Evolutionary conservation across 768 basidiomycete genomes (phyloP).

Genomic region (Butyriboletus loyo): DNA sequence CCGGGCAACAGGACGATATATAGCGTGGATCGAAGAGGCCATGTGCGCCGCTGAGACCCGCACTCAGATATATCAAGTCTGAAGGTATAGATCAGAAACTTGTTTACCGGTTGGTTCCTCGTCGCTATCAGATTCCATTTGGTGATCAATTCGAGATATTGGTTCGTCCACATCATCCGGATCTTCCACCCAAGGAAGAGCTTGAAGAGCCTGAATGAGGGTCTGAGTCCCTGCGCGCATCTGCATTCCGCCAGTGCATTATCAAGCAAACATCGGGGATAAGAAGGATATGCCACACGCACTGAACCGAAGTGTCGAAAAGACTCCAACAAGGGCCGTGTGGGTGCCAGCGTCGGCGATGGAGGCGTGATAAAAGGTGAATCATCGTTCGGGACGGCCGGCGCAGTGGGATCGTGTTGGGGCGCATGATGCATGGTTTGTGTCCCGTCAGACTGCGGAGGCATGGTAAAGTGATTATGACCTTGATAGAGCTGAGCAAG

Average conservation of each 20-base stretch:
- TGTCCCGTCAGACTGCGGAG: slow-evolving; percentile 21
- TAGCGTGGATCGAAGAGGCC: slow-evolving; percentile 86
- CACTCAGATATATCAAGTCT: background rate
- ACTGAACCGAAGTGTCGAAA: slow-evolving; percentile 75
- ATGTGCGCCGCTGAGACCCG: slow-evolving; percentile 42
- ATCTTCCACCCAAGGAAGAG: slow-evolving; percentile 72
- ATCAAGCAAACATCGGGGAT: background rate
- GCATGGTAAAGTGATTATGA: slow-evolving; percentile 7
- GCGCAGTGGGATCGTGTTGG: slow-evolving; percentile 5
- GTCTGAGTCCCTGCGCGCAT: slow-evolving; percentile 88
- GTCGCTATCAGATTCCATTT: slow-evolving; percentile 57
- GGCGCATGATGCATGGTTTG: slow-evolving; percentile 2
- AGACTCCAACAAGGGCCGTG: slow-evolving; percentile 46
- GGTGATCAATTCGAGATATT: slow-evolving; percentile 38
- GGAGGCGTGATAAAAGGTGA: slow-evolving; percentile 73
- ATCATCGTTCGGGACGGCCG: slow-evolving; percentile 38
- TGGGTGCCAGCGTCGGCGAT: slow-evolving; percentile 51
- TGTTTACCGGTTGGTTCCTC: slow-evolving; percentile 48
- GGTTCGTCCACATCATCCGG: slow-evolving; percentile 69
- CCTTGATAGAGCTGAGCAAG: slow-evolving; percentile 15
- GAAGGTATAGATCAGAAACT: slow-evolving; percentile 9
- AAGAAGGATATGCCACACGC: slow-evolving; percentile 26
- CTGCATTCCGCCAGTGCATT: slow-evolving; percentile 36
- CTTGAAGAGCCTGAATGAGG: slow-evolving; percentile 84
- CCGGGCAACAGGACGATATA: slow-evolving; percentile 77